Conservation (phyloP, 345 rosid genomes). For the Salix suchowensis region DNA sequence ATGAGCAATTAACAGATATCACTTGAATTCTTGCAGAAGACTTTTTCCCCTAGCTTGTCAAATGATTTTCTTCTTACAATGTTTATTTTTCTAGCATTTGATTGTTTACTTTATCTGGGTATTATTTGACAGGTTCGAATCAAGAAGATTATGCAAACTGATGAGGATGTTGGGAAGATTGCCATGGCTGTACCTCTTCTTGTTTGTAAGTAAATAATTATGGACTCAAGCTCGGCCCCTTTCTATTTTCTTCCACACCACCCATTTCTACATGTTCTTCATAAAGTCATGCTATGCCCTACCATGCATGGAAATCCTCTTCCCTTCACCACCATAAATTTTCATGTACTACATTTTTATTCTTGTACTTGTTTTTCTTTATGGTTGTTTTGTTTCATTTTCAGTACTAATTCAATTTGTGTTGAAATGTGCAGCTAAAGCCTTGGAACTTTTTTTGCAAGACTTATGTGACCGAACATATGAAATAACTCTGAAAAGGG, state of each 20-base stretch:
- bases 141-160: conserved; percentile 81
- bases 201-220: conserved; percentile 48
- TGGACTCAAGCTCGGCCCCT: background rate
- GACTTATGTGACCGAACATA: conserved; percentile 71
- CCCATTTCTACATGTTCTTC: background rate
- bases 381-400: background rate
- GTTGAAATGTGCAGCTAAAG: conserved; percentile 50
- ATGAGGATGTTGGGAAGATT: conserved; percentile 75
- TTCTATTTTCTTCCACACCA: background rate
- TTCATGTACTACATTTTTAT: background rate
- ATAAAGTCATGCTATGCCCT: background rate
- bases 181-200: conserved; percentile 81
- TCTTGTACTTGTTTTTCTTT: background rate
- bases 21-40: background rate
- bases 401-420: background rate
- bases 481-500: conserved; percentile 47
- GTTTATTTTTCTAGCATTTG: background rate
- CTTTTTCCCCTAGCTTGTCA: background rate
- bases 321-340: background rate
- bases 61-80: background rate
- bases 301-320: background rate
- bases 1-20: background rate
- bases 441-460: conserved; percentile 67
- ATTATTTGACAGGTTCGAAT: conserved; percentile 45
- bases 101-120: background rate